These are phyloP conservation scores for Vitis vinifera DNA, from an alignment of 164 flowering plant species.

Conservation along the genomic window ASM3070453v1 NC_081815.1:7800001-7800500, in stretches of 20 bases:
- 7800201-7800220: constrained; percentile 3
- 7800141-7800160: too few species aligned
- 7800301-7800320: not conserved
- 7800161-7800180: not conserved
- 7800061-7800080: too few species aligned
- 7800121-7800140: not conserved
- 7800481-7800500: not conserved
- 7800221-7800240: not conserved
- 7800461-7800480: constrained; percentile 3
- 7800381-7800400: constrained; percentile 2
- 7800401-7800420: not conserved
- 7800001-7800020: too few species aligned
- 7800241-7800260: constrained; percentile 5
- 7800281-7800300: too few species aligned
- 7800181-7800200: not conserved
- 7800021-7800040: too few species aligned
- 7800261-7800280: not conserved
- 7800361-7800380: constrained; percentile 1
- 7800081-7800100: too few species aligned
- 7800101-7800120: not conserved
- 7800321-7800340: not conserved
- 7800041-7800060: too few species aligned
- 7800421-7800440: not conserved
- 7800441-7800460: constrained; percentile 2
- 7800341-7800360: not conserved